Evolutionary conservation across 352 stramenopile genomes (phyloP), one percentile per base, ranked within the genome.

Genomic region (Pseudoperonospora humuli): DNA sequence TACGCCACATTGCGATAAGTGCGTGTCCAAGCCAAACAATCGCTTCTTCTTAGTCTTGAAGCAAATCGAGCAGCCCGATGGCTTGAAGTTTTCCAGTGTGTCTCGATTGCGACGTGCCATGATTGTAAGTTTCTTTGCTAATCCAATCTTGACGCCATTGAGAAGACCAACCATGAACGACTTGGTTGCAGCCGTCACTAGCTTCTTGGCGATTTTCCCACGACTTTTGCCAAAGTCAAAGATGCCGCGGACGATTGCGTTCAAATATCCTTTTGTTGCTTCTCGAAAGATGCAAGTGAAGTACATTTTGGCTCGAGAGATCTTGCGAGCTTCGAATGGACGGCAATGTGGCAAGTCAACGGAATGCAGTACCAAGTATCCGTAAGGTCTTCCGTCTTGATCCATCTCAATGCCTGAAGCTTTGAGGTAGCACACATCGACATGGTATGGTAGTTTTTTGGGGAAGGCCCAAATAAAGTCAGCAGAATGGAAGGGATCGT

Each of bases 81-180:
- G 50, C 15, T 46, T 57, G 0, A 28, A 25, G 5, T 11, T 44
- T 13, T 39, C 21, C 2, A 55, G 44, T 3, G 7, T 19, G 5
- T 17, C 14, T 7, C 32, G 42, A 14, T 57, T 57, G 15, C 44
- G 45, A 21, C 53, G 48, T 13, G 50, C 48, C 21, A 80, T 13
- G 13, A 76, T 45, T 0, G 65, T 76, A 18, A 78, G 55, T 40
- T 73, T 78, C 61, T 78, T 78, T 32, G 67, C 64, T 19, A 70
- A 50, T 3, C 64, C 56, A 25, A 61, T 68, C 3, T 45, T 51
- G 18, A 70, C 51, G 15, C 58, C 58, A 13, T 70, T 64, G 7
- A 76, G 27, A 20, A 73, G 20, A 6, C 57, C 60, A 1, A 54
- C 32, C 19, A 70, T 61, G 20, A 75, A 46, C 0, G 54, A 64